These are phyloP conservation scores for Fusarium sp. DNA, from an alignment of 2,329 filamentous ascomycete species.

Conservation along the genomic window DNA sequence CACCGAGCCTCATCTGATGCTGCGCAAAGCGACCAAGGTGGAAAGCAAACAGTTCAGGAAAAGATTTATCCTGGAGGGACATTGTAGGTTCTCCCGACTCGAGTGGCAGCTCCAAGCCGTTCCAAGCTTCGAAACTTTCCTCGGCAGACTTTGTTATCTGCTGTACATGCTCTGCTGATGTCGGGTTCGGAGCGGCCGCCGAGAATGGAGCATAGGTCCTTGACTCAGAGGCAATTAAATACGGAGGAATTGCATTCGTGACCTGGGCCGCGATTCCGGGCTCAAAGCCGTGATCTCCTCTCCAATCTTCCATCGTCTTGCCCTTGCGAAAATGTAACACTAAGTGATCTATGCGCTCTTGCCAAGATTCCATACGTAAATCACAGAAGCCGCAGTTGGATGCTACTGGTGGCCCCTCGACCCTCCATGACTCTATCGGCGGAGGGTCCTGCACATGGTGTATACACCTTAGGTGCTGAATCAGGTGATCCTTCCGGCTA, in stretches of 20 bases:
- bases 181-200: slow-evolving; percentile 27
- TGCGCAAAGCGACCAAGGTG: slow-evolving; percentile 38
- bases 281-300: slow-evolving; percentile 42
- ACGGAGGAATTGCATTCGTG: background rate
- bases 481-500: slow-evolving; percentile 40
- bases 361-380: slow-evolving; percentile 38
- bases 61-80: background rate
- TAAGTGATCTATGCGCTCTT: slow-evolving; percentile 42
- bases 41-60: slow-evolving; percentile 19
- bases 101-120: background rate
- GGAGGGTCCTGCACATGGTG: slow-evolving; percentile 50
- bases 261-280: slow-evolving; percentile 31
- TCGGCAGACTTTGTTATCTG: slow-evolving; percentile 16
- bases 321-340: slow-evolving; percentile 41
- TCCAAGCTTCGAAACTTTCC: background rate
- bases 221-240: background rate
- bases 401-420: slow-evolving; percentile 23
- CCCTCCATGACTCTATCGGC: slow-evolving; percentile 53
- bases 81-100: background rate
- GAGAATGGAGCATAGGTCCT: slow-evolving; percentile 39
- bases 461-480: slow-evolving; percentile 44
- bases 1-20: slow-evolving; percentile 19
- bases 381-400: slow-evolving; percentile 48
- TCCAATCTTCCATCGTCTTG: slow-evolving; percentile 43
- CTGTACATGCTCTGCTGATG: slow-evolving; percentile 27